Evolutionary conservation across 345 rosid genomes (phyloP).

Genomic region (Erodium maritimum): DNA sequence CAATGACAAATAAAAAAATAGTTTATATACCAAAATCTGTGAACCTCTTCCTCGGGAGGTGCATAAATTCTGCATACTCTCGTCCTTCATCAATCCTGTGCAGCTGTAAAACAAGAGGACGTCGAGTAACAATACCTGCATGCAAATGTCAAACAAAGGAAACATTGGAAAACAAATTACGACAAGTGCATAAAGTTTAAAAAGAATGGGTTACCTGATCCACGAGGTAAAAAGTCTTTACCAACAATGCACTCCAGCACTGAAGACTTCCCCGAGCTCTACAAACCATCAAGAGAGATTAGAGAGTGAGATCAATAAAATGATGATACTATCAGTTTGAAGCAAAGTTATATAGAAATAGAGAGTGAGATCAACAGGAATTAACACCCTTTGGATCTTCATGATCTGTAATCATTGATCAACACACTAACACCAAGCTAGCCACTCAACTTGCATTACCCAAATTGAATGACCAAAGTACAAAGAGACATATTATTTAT

Average conservation of each 20-base stretch:
- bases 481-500: too few relatives aligned
- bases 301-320: too few relatives aligned
- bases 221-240: conserved; percentile 94
- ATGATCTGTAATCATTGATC: not conserved
- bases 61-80: conserved; percentile 97
- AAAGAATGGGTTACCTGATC: conserved; percentile 47
- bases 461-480: too few relatives aligned
- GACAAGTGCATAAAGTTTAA: not conserved
- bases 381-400: not conserved
- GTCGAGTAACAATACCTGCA: conserved; percentile 93
- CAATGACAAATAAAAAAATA: not conserved
- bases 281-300: conserved; percentile 8
- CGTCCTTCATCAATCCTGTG: conserved; percentile 79
- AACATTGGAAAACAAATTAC: not conserved
- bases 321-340: not conserved
- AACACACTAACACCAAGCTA: too few relatives aligned
- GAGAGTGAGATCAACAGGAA: not conserved
- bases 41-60: conserved; percentile 75
- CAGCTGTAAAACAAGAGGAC: conserved; percentile 95
- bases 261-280: conserved; percentile 98
- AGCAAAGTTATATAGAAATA: not conserved
- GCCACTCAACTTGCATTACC: too few relatives aligned
- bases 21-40: conserved; percentile 62
- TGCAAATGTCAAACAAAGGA: conserved; percentile 11
- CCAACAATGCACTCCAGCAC: conserved; percentile 91